Conservation (phyloP, 495 filamentous ascomycete species). For the Neohortaea acidophila region DNA sequence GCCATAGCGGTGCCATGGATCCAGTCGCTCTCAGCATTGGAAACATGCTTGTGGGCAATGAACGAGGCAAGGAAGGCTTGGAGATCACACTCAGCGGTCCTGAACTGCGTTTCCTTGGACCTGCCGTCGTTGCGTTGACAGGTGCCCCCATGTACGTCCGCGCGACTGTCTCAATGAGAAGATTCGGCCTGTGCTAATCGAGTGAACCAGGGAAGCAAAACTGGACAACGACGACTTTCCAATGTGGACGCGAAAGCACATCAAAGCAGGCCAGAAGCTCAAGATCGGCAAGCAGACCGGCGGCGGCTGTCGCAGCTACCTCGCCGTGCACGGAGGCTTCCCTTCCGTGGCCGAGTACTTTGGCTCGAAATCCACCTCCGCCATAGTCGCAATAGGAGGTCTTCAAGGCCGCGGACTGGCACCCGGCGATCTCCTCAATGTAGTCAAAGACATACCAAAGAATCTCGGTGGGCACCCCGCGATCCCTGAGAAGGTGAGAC, state of each 20-base stretch:
- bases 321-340: constrained; percentile 45
- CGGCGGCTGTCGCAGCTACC: constrained; percentile 40
- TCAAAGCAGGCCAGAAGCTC: constrained; percentile 37
- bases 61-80: constrained; percentile 34
- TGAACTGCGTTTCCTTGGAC: constrained; percentile 38
- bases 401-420: constrained; percentile 41
- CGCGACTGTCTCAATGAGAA: too few species aligned
- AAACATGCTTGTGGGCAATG: constrained; percentile 45
- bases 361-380: constrained; percentile 43
- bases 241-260: constrained; percentile 39
- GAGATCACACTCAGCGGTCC: constrained; percentile 47
- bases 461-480: constrained; percentile 15
- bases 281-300: constrained; percentile 39
- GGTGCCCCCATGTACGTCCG: constrained; percentile 42
- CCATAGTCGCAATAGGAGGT: constrained; percentile 42
- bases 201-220: too few species aligned
- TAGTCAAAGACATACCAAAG: constrained; percentile 23
- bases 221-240: constrained; percentile 33
- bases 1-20: constrained; percentile 42
- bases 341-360: constrained; percentile 40
- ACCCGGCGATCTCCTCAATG: constrained; percentile 36
- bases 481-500: constrained; percentile 30
- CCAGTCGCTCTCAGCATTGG: constrained; percentile 38
- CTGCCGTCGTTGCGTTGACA: constrained; percentile 36
- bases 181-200: too few species aligned